Percentiles rank a stretch among this genome's conserved stretches.
phyloP scores from a whole-genome alignment of 495 filamentous ascomycete species.

The Aspergillus asperescens region DNA sequence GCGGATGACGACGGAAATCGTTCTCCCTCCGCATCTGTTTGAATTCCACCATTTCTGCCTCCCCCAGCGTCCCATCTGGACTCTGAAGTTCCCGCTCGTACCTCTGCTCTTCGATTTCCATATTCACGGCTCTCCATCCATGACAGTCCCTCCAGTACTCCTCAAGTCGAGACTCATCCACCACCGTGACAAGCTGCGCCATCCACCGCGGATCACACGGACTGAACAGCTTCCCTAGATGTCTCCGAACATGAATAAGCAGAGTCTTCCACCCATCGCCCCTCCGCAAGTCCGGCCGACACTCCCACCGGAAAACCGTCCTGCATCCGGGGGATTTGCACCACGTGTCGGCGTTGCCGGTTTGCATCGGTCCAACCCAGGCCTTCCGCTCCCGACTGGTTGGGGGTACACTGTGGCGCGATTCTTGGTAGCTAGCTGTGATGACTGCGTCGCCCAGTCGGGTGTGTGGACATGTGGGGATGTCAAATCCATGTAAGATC shows the following conservation, averaged over 20 bases:
- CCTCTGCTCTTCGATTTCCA: constrained; percentile 6
- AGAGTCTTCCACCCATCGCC: constrained; percentile 5
- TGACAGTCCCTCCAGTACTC: background rate
- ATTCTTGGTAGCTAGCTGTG: background rate
- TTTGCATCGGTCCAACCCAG: background rate
- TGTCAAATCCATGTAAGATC: constrained; percentile 1
- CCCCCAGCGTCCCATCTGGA: background rate
- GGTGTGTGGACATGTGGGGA: constrained; percentile 7
- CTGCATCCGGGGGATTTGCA: constrained; percentile 9
- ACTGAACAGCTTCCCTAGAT: background rate
- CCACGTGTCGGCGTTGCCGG: background rate
- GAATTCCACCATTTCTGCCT: background rate
- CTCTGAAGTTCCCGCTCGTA: background rate
- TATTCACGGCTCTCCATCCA: constrained; percentile 7
- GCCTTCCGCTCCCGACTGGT: background rate
- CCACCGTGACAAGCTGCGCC: background rate
- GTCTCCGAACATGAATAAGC: background rate
- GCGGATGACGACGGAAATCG: constrained; percentile 4
- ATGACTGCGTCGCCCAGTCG: background rate
- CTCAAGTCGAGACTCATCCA: background rate
- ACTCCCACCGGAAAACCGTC: constrained; percentile 5
- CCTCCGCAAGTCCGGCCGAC: background rate
- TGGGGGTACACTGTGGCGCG: background rate
- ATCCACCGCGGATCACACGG: background rate
- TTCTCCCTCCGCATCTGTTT: constrained; percentile 7